Percentiles rank a stretch among this genome's conserved stretches.
Conservation (phyloP, 2,329 filamentous ascomycete species). For the Lasiodiplodia gonubiensis region DNA sequence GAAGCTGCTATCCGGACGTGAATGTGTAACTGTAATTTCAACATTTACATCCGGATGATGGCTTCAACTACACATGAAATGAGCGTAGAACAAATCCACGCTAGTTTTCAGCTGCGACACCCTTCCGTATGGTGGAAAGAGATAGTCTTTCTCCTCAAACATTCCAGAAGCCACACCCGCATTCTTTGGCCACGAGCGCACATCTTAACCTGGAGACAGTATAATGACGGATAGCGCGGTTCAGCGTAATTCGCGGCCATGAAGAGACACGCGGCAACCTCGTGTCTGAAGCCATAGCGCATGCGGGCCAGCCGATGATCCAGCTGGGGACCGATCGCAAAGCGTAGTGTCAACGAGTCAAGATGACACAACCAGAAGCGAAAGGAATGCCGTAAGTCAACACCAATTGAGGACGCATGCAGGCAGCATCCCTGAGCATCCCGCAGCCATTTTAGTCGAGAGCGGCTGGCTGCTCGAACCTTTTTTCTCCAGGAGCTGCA, state of each 20-base stretch:
- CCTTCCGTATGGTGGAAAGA: neutral
- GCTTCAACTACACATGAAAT: too few species aligned
- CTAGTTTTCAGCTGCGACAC: too few species aligned
- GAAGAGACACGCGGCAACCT: neutral
- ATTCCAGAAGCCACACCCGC: neutral
- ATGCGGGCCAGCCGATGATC: conserved; percentile 2
- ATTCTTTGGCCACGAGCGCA: neutral
- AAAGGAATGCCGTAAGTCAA: neutral
- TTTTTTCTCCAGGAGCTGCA: neutral
- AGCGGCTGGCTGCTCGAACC: conserved; percentile 3
- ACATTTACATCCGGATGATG: neutral
- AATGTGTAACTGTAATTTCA: too few species aligned
- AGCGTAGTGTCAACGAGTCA: conserved; percentile 1
- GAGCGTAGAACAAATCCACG: neutral
- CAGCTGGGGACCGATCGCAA: conserved; percentile 3
- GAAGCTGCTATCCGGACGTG: too few species aligned
- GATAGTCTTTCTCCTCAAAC: neutral
- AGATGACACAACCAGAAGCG: conserved; percentile 4
- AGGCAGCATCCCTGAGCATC: conserved; percentile 9
- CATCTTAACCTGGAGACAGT: conserved; percentile 5
- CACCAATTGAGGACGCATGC: conserved; percentile 4
- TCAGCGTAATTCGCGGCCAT: neutral
- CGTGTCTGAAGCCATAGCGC: conserved; percentile 1
- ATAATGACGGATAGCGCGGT: neutral
- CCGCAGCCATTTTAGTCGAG: neutral